Conservation (phyloP, 352 stramenopile genomes). For the Globisporangium middletonii region DNA sequence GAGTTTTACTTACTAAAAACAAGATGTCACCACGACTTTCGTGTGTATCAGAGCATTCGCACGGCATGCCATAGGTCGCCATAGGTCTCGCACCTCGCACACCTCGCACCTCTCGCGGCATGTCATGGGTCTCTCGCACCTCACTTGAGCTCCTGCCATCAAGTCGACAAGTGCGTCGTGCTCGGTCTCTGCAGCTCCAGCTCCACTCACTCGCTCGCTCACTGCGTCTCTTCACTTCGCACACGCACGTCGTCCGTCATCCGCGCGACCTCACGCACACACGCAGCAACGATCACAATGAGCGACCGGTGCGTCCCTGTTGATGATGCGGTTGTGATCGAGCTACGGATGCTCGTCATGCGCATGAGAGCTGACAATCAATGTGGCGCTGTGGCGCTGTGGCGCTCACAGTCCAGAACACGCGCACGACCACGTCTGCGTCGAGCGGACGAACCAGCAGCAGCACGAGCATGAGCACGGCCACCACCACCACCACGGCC, state of each 20-base stretch:
- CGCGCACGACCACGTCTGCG: not conserved
- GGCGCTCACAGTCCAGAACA: slow-evolving; percentile 7
- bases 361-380: not conserved
- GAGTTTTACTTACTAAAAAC: too few relatives aligned
- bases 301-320: not conserved
- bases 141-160: not conserved
- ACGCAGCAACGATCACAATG: not conserved
- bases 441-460: slow-evolving; percentile 11
- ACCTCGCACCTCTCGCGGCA: too few relatives aligned
- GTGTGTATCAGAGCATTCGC: too few relatives aligned
- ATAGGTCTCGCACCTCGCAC: too few relatives aligned
- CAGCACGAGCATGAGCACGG: slow-evolving; percentile 1
- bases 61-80: too few relatives aligned
- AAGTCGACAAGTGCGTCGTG: not conserved
- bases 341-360: not conserved
- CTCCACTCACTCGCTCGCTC: not conserved
- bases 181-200: not conserved
- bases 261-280: too few relatives aligned
- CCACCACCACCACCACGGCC: slow-evolving; percentile 9
- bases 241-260: not conserved
- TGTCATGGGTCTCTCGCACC: slow-evolving; percentile 1
- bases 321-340: not conserved
- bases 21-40: too few relatives aligned
- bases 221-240: not conserved
- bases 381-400: not conserved